Evolutionary conservation across 2,329 filamentous ascomycete genomes (phyloP).

Genomic region (Ustulina deusta): DNA sequence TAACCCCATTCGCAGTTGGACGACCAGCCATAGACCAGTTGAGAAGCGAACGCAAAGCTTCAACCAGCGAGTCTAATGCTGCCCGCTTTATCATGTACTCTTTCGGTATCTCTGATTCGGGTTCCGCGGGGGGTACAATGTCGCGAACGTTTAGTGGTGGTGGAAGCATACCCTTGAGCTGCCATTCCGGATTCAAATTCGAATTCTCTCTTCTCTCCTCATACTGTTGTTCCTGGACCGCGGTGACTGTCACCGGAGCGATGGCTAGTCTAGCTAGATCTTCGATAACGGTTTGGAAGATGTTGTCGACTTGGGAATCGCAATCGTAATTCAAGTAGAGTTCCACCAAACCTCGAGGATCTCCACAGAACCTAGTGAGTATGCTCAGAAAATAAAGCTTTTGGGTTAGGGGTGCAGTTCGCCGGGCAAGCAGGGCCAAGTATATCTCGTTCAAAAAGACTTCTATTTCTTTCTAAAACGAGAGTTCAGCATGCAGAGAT

Average conservation of each 20-base stretch:
- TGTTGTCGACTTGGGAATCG: slow-evolving; percentile 94
- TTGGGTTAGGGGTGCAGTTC: slow-evolving; percentile 86
- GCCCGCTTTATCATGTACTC: slow-evolving; percentile 94
- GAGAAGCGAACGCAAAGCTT: slow-evolving; percentile 88
- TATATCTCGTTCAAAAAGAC: slow-evolving; percentile 99
- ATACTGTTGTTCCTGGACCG: slow-evolving; percentile 85
- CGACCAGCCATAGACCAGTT: slow-evolving; percentile 82
- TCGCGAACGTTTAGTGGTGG: slow-evolving; percentile 86
- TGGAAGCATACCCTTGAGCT: slow-evolving; percentile 84
- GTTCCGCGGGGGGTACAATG: slow-evolving; percentile 70
- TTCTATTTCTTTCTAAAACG: slow-evolving; percentile 86
- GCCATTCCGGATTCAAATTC: slow-evolving; percentile 79
- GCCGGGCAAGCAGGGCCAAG: slow-evolving; percentile 87
- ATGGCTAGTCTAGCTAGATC: slow-evolving; percentile 90
- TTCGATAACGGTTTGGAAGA: slow-evolving; percentile 95
- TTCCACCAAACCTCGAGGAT: slow-evolving; percentile 90
- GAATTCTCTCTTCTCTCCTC: slow-evolving; percentile 79
- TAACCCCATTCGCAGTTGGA: slow-evolving; percentile 69
- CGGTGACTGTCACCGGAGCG: slow-evolving; percentile 78
- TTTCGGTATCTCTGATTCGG: slow-evolving; percentile 79
- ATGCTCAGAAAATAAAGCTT: slow-evolving; percentile 93
- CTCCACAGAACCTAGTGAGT: slow-evolving; percentile 83
- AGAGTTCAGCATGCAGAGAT: slow-evolving; percentile 48
- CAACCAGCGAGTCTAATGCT: slow-evolving; percentile 87
- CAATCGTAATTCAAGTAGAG: slow-evolving; percentile 99